Evolutionary conservation across 2,329 filamentous ascomycete genomes (phyloP).

Genomic region (Fusarium sp.): DNA sequence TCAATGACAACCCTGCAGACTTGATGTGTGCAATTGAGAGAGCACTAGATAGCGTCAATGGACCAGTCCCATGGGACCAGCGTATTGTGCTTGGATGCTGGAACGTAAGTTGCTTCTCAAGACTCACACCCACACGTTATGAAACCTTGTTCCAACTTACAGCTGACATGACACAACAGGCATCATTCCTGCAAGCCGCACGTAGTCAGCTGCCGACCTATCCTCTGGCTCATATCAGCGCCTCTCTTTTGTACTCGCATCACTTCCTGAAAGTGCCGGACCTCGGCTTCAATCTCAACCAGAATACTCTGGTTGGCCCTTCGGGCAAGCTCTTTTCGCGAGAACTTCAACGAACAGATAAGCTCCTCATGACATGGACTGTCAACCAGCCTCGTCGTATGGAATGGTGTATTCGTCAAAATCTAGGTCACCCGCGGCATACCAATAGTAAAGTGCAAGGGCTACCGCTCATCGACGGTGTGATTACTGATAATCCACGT

Average conservation of each 20-base stretch:
- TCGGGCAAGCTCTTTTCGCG: constrained; percentile 74
- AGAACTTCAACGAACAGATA: constrained; percentile 61
- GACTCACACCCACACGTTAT: neutral
- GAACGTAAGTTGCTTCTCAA: constrained; percentile 65
- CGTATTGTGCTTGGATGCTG: constrained; percentile 86
- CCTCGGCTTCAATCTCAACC: constrained; percentile 82
- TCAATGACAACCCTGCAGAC: constrained; percentile 75
- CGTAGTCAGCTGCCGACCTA: constrained; percentile 71
- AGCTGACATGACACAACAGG: constrained; percentile 53
- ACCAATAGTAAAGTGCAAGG: neutral
- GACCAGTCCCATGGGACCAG: constrained; percentile 72
- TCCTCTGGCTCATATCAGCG: constrained; percentile 75
- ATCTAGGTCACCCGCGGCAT: constrained; percentile 52
- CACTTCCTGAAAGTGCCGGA: constrained; percentile 74
- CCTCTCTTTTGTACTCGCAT: constrained; percentile 74
- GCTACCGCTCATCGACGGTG: constrained; percentile 72
- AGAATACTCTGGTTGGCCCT: constrained; percentile 74
- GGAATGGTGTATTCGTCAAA: constrained; percentile 76
- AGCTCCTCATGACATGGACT: constrained; percentile 84
- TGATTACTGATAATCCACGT: constrained; percentile 86
- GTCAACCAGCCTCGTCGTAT: constrained; percentile 84
- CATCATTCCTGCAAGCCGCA: constrained; percentile 75
- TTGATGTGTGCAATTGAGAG: constrained; percentile 77
- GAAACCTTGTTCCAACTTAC: neutral
- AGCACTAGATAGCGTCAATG: constrained; percentile 67